phyloP scores from a whole-genome alignment of 495 filamentous ascomycete species.

The Aspergillus panamensis region DNA sequence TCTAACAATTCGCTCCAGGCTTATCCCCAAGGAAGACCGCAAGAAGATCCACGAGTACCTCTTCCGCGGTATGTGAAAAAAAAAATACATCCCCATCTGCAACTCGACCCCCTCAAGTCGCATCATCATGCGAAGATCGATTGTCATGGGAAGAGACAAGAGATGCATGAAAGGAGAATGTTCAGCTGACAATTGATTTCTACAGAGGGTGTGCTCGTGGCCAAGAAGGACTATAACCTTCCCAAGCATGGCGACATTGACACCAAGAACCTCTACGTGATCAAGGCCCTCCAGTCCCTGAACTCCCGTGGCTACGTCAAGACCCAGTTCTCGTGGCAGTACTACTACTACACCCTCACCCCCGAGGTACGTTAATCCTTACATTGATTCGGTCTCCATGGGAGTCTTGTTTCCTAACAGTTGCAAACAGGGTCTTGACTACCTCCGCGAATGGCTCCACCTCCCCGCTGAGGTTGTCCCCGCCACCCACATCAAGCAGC shows the following conservation, averaged over 20 bases:
- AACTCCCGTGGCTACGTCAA: conserved; percentile 97
- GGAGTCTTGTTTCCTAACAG: neutral
- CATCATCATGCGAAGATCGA: neutral
- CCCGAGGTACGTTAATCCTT: conserved; percentile 57
- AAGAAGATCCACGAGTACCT: conserved; percentile 99
- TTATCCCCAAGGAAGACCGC: conserved; percentile 99
- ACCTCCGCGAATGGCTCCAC: conserved; percentile 99
- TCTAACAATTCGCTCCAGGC: conserved; percentile 48
- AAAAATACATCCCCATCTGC: neutral
- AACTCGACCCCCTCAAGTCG: too few species aligned
- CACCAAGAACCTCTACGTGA: conserved; percentile 97
- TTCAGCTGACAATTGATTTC: conserved; percentile 11
- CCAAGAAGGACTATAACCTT: conserved; percentile 97
- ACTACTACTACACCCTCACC: conserved; percentile 99
- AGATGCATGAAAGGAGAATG: neutral
- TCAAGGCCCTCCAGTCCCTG: conserved; percentile 97
- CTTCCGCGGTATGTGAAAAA: conserved; percentile 74
- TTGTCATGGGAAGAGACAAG: neutral
- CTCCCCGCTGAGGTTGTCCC: conserved; percentile 99
- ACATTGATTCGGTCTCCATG: neutral
- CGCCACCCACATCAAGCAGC: conserved; percentile 99
- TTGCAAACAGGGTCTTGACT: conserved; percentile 78
- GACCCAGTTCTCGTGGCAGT: conserved; percentile 99
- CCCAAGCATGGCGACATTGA: conserved; percentile 91
- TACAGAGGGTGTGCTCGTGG: conserved; percentile 94